Percentiles rank a stretch among this genome's conserved stretches.
These are phyloP conservation scores for Penicillium salamii DNA, from an alignment of 495 filamentous ascomycete species.

Conservation along the genomic window DNA sequence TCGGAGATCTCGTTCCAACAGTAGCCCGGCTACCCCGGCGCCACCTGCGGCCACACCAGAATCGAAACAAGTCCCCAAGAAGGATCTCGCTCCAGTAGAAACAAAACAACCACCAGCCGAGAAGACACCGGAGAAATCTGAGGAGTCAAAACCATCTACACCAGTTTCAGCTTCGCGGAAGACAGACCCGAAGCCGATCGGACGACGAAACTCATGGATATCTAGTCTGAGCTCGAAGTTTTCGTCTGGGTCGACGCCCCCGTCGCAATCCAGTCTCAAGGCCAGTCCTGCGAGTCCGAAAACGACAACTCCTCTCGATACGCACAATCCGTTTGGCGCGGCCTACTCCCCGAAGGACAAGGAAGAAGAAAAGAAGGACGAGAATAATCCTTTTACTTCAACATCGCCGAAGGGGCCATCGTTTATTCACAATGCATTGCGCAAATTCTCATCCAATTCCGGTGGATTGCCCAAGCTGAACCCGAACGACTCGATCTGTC, in stretches of 20 bases:
- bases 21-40: conserved; percentile 20
- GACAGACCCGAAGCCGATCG: conserved; percentile 37
- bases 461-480: conserved; percentile 48
- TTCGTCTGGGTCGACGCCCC: conserved; percentile 60
- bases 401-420: conserved; percentile 66
- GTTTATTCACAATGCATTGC: conserved; percentile 77
- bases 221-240: conserved; percentile 91
- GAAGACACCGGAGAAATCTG: conserved; percentile 17
- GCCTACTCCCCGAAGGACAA: conserved; percentile 59
- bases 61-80: conserved; percentile 16
- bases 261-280: conserved; percentile 44
- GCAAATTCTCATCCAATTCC: conserved; percentile 71
- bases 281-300: conserved; percentile 42
- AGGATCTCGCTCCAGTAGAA: conserved; percentile 15
- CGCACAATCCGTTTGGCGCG: conserved; percentile 46
- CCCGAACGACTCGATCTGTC: conserved; percentile 56
- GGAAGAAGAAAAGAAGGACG: conserved; percentile 48
- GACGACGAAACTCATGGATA: conserved; percentile 82
- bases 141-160: conserved; percentile 22
- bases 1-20: conserved; percentile 25
- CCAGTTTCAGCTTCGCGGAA: conserved; percentile 27
- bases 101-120: conserved; percentile 19
- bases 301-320: conserved; percentile 40
- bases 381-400: conserved; percentile 61
- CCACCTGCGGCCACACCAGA: conserved; percentile 11